phyloP scores from a whole-genome alignment of 2,329 filamentous ascomycete species.

The Ophiostoma sp. region DNA sequence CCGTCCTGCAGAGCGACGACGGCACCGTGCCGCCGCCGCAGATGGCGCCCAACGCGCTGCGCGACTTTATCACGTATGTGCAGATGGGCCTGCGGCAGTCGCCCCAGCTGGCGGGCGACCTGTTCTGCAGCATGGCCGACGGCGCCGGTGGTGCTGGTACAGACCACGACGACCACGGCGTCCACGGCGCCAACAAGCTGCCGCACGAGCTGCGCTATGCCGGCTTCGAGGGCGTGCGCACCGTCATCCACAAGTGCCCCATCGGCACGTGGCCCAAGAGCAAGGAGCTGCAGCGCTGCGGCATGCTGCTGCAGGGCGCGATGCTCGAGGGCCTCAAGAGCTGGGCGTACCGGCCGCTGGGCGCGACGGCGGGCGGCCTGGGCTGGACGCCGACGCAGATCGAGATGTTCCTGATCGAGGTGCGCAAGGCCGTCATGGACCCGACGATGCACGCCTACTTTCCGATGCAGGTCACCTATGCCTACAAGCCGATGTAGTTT shows the following conservation, averaged over 20 bases:
- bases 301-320: conserved; percentile 42
- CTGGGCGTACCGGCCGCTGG: conserved; percentile 32
- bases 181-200: not conserved
- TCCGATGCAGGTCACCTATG: conserved; percentile 33
- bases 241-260: conserved; percentile 41
- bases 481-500: conserved; percentile 31
- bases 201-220: conserved; percentile 35
- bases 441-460: conserved; percentile 33
- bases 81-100: conserved; percentile 32
- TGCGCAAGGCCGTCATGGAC: conserved; percentile 34
- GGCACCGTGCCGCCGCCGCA: conserved; percentile 35
- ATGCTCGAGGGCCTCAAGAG: conserved; percentile 36
- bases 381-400: conserved; percentile 36
- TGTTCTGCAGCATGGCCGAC: not conserved
- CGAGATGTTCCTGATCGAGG: conserved; percentile 37
- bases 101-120: conserved; percentile 23
- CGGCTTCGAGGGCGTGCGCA: conserved; percentile 40
- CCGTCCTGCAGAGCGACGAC: conserved; percentile 43
- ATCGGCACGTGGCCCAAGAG: conserved; percentile 46
- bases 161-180: too few relatives aligned
- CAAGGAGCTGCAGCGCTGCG: conserved; percentile 41
- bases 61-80: conserved; percentile 43
- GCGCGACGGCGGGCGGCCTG: conserved; percentile 30
- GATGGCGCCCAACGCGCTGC: conserved; percentile 39
- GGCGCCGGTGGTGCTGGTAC: not conserved